phyloP scores from a whole-genome alignment of 2,329 filamentous ascomycete species.

The Ascochyta rabiei region DNA sequence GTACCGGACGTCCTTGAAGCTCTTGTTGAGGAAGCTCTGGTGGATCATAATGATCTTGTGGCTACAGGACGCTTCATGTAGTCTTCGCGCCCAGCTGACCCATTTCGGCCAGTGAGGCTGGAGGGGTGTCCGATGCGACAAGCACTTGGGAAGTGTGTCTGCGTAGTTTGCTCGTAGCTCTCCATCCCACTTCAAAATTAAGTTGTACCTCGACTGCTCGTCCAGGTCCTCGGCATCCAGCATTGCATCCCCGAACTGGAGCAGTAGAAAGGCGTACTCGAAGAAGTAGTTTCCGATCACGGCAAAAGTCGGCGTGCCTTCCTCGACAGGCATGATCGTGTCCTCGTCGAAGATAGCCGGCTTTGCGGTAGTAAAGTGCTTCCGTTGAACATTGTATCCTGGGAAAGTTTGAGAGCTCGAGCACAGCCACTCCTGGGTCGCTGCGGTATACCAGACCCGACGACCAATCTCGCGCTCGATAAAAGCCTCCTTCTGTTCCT shows the following conservation, averaged over 20 bases:
- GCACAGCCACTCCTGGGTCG: conserved; percentile 52
- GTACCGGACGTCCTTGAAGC: conserved; percentile 52
- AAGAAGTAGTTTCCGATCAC: conserved; percentile 33
- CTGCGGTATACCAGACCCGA: conserved; percentile 49
- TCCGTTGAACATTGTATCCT: conserved; percentile 39
- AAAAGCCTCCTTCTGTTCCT: conserved; percentile 35
- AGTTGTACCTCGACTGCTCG: conserved; percentile 47
- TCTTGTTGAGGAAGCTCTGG: conserved; percentile 50
- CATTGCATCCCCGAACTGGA: conserved; percentile 49
- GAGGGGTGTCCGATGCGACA: conserved; percentile 41
- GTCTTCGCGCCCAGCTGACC: conserved; percentile 49
- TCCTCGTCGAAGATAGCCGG: conserved; percentile 49
- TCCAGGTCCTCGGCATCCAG: conserved; percentile 40
- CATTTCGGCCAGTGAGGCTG: conserved; percentile 50
- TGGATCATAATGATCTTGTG: conserved; percentile 57
- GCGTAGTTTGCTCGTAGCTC: conserved; percentile 44
- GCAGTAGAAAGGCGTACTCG: conserved; percentile 49
- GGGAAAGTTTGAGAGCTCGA: conserved; percentile 51
- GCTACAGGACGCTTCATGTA: conserved; percentile 47
- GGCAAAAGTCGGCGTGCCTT: conserved; percentile 42
- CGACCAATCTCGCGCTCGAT: conserved; percentile 48
- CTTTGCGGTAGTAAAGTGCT: conserved; percentile 43
- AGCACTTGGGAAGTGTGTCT: conserved; percentile 44
- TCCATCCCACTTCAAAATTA: conserved; percentile 50
- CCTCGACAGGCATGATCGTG: conserved; percentile 29